Evolutionary conservation across 345 rosid species (phyloP), one percentile per base, ranked within the genome.

Genomic region (Camelina sativa): DNA sequence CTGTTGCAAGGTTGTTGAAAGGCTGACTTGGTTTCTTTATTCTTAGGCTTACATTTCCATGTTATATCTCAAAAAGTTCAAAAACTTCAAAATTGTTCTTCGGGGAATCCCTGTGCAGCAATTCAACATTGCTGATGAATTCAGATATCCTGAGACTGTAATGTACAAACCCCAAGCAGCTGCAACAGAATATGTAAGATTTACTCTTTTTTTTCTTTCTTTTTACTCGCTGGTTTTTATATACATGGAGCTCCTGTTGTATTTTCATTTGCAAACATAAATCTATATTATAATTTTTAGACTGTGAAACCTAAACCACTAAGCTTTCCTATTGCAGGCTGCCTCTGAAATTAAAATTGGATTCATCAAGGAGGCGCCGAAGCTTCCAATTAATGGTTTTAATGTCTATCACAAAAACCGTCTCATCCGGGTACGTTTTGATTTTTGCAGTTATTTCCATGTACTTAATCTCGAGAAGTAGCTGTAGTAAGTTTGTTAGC

Each of bases 401-500:
- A 94, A 89, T 54, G 93, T 91, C 37, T 94, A 94, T 82, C 97
- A 94, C 55, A 76, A 76, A 76, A 94, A 94, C 87, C 96, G 97
- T 79, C 93, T 95, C 60, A 95, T 95, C 76, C 85, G 86, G 92
- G 98, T 94, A 85, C 52, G 46, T 37, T 59, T 59, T 67, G 4
- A 62, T 65, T 22, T 28, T 72, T 20, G 78, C 50, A 12, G 40
- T 3, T 6, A 59, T 3, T 13, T 60, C 35, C 34, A 19, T 47
- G 34, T 5, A 57, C 37, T 56, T 40, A 15, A 51, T 62, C 34
- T 72, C n/a, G 6, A 17, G 56, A 73, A 43, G 70, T 23, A 52
- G 15, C 7, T 53, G 7, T 5, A 6, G 47, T 17, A 54, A 59
- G 66, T 74, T 35, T 66, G 35, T 17, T 46, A 65, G 65, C 8